Evolutionary conservation across 2,329 filamentous ascomycete species (phyloP).

Genomic region (Ophiostoma australiae): DNA sequence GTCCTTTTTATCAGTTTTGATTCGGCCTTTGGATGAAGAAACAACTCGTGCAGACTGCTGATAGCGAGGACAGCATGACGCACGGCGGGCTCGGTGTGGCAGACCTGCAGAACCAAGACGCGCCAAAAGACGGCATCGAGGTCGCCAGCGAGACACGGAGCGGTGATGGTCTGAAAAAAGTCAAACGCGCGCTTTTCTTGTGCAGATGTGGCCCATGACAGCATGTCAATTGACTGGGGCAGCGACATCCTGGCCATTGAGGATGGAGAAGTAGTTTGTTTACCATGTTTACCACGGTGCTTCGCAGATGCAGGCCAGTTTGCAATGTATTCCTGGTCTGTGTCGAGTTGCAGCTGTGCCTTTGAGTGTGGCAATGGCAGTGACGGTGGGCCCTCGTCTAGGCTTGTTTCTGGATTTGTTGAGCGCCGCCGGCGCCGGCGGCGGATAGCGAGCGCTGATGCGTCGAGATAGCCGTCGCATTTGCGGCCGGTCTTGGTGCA

Average conservation of each 20-base stretch:
- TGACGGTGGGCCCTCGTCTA: not conserved
- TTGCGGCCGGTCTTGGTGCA: conserved; percentile 52
- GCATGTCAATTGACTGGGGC: conserved; percentile 19
- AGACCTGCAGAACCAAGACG: conserved; percentile 31
- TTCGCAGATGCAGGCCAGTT: not conserved
- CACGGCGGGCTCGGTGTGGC: conserved; percentile 31
- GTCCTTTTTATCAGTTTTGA: too few relatives aligned
- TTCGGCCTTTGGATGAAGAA: not conserved
- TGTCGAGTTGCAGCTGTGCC: not conserved
- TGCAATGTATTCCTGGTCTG: not conserved
- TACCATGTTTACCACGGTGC: not conserved
- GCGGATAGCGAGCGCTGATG: conserved; percentile 30
- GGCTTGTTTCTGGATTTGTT: not conserved
- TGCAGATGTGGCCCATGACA: conserved; percentile 31
- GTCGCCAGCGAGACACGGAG: conserved; percentile 41
- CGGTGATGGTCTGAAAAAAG: conserved; percentile 40
- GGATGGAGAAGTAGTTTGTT: not conserved
- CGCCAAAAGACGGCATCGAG: conserved; percentile 38
- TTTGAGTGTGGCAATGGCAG: not conserved
- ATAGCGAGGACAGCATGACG: conserved; percentile 34
- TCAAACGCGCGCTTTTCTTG: conserved; percentile 38
- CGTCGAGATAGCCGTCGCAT: conserved; percentile 50
- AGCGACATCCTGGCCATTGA: not conserved
- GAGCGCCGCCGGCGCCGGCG: conserved; percentile 23
- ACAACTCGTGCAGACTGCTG: conserved; percentile 28